These are phyloP conservation scores for Akanthomyces muscarius DNA, from an alignment of 2,329 filamentous ascomycete genomes.

Conservation along the genomic window DNA sequence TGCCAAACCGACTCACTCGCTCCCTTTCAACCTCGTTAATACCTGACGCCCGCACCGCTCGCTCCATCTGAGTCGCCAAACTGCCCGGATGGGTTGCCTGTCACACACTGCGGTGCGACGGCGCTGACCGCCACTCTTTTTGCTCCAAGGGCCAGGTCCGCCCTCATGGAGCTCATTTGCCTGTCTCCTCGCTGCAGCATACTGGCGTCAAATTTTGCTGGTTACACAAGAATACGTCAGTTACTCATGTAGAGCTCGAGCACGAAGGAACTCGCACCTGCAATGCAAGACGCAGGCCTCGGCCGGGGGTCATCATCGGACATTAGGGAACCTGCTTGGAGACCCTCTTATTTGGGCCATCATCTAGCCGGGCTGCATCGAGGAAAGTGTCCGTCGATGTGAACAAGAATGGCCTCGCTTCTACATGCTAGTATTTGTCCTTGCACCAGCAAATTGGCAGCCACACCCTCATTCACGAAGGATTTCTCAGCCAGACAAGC, in stretches of 20 bases:
- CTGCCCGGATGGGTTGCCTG: constrained; percentile 7
- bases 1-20: neutral
- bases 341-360: neutral
- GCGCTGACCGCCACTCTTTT: constrained; percentile 16
- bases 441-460: neutral
- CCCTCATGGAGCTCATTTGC: neutral
- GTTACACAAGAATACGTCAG: constrained; percentile 4
- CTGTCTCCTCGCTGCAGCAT: neutral
- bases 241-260: neutral
- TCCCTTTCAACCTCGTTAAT: neutral
- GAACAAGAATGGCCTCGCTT: neutral
- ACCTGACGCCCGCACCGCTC: constrained; percentile 2
- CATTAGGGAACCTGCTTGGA: neutral
- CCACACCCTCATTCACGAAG: neutral
- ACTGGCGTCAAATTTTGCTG: constrained; percentile 1
- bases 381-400: neutral
- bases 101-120: constrained; percentile 14
- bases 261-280: neutral
- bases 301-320: neutral
- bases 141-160: neutral
- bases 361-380: neutral
- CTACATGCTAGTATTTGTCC: neutral
- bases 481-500: neutral
- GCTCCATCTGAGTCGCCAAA: constrained; percentile 6
- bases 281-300: constrained; percentile 8